A percentile compares a stretch with the other conserved stretches of the same genome.
Evolutionary conservation across 768 basidiomycete genomes (phyloP).

Genomic region (Asterophora lycoperdoides): DNA sequence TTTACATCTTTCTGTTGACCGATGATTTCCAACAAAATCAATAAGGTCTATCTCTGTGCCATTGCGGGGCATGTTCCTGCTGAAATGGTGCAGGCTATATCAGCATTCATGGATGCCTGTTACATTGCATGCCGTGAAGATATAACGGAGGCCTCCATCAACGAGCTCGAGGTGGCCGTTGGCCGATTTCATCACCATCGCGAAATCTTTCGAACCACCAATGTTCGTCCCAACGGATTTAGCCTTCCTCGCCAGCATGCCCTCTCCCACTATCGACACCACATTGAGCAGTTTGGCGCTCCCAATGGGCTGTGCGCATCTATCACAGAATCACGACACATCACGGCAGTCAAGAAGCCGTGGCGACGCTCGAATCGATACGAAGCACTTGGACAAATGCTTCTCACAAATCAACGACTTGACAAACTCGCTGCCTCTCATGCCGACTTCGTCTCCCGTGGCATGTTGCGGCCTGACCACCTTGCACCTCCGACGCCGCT

Average conservation of each 20-base stretch:
- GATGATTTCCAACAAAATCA: no score
- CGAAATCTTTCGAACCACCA: constrained; percentile 17
- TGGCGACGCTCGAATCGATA: constrained; percentile 15
- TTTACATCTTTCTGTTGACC: no score
- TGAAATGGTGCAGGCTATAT: constrained; percentile 10
- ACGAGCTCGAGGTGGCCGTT: constrained; percentile 16
- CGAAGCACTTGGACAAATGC: constrained; percentile 17
- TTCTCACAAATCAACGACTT: constrained; percentile 6
- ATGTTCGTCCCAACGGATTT: constrained; percentile 5
- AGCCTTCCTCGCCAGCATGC: constrained; percentile 20
- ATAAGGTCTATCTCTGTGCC: constrained; percentile 10
- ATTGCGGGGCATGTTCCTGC: constrained; percentile 13
- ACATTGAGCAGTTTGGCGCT: constrained; percentile 22
- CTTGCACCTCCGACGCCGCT: no score
- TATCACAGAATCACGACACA: constrained; percentile 25
- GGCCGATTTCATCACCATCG: constrained; percentile 22
- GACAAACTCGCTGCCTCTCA: constrained; percentile 14
- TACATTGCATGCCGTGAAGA: constrained; percentile 17
- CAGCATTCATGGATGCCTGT: constrained; percentile 25
- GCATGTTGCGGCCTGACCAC: background rate
- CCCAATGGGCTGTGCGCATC: constrained; percentile 29
- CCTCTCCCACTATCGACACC: constrained; percentile 18
- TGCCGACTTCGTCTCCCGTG: background rate
- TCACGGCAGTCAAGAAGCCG: constrained; percentile 15
- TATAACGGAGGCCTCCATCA: constrained; percentile 16